Evolutionary conservation across 352 stramenopile genomes (phyloP).

Genomic region (Phytophthora cryptogea): DNA sequence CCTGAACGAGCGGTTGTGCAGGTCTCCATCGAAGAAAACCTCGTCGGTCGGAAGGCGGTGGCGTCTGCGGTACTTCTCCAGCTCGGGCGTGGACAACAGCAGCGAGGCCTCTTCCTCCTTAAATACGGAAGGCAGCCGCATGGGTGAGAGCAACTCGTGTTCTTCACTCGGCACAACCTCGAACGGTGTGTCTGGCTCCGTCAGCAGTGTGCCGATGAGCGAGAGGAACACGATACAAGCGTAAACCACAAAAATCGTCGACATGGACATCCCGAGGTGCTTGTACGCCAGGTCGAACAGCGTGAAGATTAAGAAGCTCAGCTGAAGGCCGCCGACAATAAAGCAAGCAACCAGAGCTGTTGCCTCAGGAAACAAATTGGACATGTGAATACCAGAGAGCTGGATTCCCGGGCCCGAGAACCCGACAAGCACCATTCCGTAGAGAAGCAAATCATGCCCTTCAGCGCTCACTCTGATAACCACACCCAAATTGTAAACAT

Average conservation of each 20-base stretch:
- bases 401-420: slow-evolving; percentile 72
- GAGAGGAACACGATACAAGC: slow-evolving; percentile 52
- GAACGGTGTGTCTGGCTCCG: slow-evolving; percentile 64
- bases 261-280: slow-evolving; percentile 41
- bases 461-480: slow-evolving; percentile 27
- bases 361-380: slow-evolving; percentile 71
- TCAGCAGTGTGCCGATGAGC: slow-evolving; percentile 52
- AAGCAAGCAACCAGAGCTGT: slow-evolving; percentile 72
- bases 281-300: slow-evolving; percentile 61
- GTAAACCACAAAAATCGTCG: slow-evolving; percentile 57
- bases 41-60: slow-evolving; percentile 31
- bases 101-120: slow-evolving; percentile 58
- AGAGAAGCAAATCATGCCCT: slow-evolving; percentile 53
- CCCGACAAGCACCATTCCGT: slow-evolving; percentile 63
- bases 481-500: neutral
- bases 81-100: slow-evolving; percentile 54
- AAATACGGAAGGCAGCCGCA: slow-evolving; percentile 61
- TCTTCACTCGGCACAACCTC: slow-evolving; percentile 28
- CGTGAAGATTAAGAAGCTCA: slow-evolving; percentile 80
- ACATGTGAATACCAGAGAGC: slow-evolving; percentile 73
- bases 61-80: slow-evolving; percentile 41
- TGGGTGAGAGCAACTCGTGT: slow-evolving; percentile 59
- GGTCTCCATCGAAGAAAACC: slow-evolving; percentile 43
- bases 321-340: slow-evolving; percentile 69
- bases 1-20: slow-evolving; percentile 64